These are phyloP conservation scores for Stenocarpella maydis DNA, from an alignment of 2,329 filamentous ascomycete genomes.

Conservation along the genomic window DNA sequence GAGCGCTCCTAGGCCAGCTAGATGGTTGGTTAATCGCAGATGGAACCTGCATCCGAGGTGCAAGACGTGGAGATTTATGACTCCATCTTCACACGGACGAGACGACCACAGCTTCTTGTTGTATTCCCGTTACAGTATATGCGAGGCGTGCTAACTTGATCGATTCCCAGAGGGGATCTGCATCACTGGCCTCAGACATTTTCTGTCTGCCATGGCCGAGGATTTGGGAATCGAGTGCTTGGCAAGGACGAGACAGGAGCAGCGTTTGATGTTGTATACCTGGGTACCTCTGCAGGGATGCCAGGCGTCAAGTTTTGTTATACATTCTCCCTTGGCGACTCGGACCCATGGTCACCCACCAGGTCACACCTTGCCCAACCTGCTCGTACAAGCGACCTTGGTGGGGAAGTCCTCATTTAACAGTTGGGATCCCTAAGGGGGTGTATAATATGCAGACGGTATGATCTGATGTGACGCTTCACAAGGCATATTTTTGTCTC, in stretches of 20 bases:
- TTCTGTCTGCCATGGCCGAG: background rate
- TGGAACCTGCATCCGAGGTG: background rate
- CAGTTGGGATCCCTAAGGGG: too few relatives aligned
- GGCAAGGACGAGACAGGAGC: constrained; percentile 5
- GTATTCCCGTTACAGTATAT: background rate
- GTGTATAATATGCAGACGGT: too few relatives aligned
- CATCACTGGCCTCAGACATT: background rate
- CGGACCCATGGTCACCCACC: too few relatives aligned
- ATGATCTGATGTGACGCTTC: background rate
- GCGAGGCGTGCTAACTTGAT: background rate
- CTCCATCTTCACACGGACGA: background rate
- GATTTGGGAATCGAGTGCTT: background rate
- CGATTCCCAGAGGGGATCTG: background rate
- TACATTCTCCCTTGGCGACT: too few relatives aligned
- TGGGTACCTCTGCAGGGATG: too few relatives aligned
- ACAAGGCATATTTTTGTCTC: background rate
- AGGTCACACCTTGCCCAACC: too few relatives aligned
- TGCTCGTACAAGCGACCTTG: too few relatives aligned
- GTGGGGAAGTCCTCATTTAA: too few relatives aligned
- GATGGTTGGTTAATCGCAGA: background rate
- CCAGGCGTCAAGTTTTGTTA: too few relatives aligned
- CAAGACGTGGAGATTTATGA: background rate
- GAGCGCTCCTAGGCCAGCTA: constrained; percentile 8
- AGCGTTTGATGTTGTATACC: background rate
- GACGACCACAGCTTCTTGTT: too few relatives aligned